phyloP scores from a whole-genome alignment of 345 rosid species.

The thale cress (Arabidopsis thaliana) region DNA sequence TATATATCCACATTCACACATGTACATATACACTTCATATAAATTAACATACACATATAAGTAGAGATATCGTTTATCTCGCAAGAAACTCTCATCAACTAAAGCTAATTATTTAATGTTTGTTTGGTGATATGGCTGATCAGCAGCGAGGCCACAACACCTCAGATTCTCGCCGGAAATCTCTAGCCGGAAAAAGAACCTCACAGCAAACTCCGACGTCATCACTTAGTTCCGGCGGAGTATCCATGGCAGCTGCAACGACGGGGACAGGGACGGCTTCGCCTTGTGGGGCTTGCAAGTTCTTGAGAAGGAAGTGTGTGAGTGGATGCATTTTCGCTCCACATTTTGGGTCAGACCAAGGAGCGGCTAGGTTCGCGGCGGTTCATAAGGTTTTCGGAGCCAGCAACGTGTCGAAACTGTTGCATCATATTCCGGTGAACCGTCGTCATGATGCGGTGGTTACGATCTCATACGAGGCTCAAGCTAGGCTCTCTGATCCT shows the following conservation, averaged over 20 bases:
- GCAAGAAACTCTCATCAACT: conserved; percentile 32
- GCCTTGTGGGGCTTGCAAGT: conserved; percentile 98
- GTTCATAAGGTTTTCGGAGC: conserved; percentile 98
- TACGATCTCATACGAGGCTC: conserved; percentile 92
- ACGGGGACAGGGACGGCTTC: conserved; percentile 48
- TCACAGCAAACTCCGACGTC: conserved; percentile 31
- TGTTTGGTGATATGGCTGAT: conserved; percentile 58
- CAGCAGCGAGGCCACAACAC: conserved; percentile 48
- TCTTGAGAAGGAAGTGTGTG: conserved; percentile 92
- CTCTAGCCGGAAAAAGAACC: conserved; percentile 36
- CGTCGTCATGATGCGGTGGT: conserved; percentile 92
- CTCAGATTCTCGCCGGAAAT: conserved; percentile 58
- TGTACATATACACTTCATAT: conserved; percentile 18
- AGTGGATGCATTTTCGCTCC: conserved; percentile 96
- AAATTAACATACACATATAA: conserved; percentile 11
- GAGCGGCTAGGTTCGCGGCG: conserved; percentile 91
- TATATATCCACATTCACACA: conserved; percentile 46
- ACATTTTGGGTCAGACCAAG: conserved; percentile 89
- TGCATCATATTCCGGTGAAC: conserved; percentile 79
- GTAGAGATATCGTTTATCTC: conserved; percentile 18
- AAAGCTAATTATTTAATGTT: conserved; percentile 22
- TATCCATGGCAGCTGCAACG: conserved; percentile 29
- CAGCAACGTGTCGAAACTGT: conserved; percentile 85
- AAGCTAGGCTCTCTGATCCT: conserved; percentile 94
- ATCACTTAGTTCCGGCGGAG: conserved; percentile 35